phyloP scores from a whole-genome alignment of 169 alveolate genomes.

The Toxoplasma gondii region DNA sequence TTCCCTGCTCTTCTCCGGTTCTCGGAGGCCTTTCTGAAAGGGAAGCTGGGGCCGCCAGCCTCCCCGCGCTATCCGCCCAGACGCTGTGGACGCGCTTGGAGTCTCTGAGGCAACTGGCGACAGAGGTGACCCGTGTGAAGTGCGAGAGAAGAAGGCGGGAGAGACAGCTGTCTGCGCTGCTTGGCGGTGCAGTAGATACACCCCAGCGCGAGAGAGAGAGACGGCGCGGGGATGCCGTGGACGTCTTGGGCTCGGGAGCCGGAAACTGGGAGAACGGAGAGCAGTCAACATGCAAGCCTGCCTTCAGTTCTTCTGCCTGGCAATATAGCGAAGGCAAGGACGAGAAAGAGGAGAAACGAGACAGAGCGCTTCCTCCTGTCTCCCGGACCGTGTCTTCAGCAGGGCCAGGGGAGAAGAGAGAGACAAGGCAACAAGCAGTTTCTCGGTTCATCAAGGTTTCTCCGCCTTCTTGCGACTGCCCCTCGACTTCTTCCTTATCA shows the following conservation, averaged over 20 bases:
- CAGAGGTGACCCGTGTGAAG: neutral
- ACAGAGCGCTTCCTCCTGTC: neutral
- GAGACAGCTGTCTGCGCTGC: neutral
- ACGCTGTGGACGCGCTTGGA: neutral
- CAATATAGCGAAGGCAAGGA: neutral
- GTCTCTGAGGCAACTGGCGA: neutral
- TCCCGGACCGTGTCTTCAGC: neutral
- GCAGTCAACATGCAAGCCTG: neutral
- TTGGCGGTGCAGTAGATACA: neutral
- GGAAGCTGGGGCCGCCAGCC: too few relatives aligned
- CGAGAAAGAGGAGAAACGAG: too few relatives aligned
- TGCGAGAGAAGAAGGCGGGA: neutral
- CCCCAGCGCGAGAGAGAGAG: neutral
- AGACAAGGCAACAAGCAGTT: neutral
- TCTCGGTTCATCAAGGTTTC: neutral
- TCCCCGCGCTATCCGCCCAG: too few relatives aligned
- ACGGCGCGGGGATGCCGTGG: neutral
- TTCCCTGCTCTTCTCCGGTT: too few relatives aligned
- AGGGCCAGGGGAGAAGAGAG: neutral
- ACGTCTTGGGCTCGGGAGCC: too few relatives aligned
- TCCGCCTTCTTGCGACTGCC: neutral
- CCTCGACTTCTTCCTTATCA: neutral
- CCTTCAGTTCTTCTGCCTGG: neutral
- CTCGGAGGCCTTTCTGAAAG: neutral
- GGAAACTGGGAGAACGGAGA: neutral